A percentile compares a stretch with the other conserved stretches of the same genome.
Evolutionary conservation across 179 eudicot species (phyloP).

Genomic region (Spinacia oleracea): DNA sequence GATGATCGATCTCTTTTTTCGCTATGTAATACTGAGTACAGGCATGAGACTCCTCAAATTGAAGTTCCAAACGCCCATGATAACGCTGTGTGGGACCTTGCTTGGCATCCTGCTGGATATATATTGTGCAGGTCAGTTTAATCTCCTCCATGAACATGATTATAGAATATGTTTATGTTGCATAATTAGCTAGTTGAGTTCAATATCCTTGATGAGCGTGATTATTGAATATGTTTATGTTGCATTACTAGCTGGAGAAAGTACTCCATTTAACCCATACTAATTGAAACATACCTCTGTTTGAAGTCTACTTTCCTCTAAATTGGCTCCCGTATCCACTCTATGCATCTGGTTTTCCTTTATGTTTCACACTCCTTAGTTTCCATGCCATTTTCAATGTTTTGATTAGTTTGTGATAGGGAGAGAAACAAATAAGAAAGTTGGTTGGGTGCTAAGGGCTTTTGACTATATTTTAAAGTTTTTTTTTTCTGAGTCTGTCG

Average conservation of each 20-base stretch:
- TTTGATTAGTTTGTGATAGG: not conserved
- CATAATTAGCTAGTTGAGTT: conserved; percentile 8
- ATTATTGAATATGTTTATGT: conserved; percentile 2
- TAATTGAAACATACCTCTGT: not conserved
- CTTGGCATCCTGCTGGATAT: conserved; percentile 99
- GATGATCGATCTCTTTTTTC: conserved; percentile 7
- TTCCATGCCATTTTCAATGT: not conserved
- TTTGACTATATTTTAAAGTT: no score
- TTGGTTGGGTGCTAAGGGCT: not conserved
- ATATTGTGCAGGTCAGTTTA: conserved; percentile 79
- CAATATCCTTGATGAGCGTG: not conserved
- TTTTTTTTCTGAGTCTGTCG: no score
- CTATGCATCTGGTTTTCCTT: not conserved
- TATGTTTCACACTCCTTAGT: not conserved
- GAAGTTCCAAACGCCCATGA: conserved; percentile 89
- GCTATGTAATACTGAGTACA: conserved; percentile 32
- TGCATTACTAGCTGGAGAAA: conserved; percentile 8
- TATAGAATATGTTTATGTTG: conserved; percentile 9
- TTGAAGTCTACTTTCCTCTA: not conserved
- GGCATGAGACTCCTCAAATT: conserved; percentile 93
- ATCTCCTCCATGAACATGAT: not conserved
- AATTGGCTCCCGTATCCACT: not conserved
- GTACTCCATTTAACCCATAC: no score
- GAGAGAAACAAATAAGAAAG: not conserved
- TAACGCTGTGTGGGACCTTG: conserved; percentile 93